Conservation (phyloP, 2,329 filamentous ascomycete genomes). For the Cladosporium halotolerans region DNA sequence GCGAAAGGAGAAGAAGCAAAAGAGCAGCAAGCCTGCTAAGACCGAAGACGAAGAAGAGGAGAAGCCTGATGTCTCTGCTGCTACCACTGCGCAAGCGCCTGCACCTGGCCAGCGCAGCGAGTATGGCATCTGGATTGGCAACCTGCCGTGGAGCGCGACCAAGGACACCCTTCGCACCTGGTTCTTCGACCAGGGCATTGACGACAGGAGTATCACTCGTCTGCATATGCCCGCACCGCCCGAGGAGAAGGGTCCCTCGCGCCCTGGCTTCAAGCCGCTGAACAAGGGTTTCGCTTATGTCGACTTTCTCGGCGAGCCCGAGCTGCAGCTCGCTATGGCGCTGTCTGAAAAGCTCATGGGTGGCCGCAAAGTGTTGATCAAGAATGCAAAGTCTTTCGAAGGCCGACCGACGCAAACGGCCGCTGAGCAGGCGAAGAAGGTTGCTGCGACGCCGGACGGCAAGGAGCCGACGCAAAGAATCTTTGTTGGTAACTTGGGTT, state of each 20-base stretch:
- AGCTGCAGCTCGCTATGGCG: conserved; percentile 69
- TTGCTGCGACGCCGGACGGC: conserved; percentile 24
- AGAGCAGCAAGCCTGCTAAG: conserved; percentile 30
- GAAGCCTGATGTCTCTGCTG: conserved; percentile 4
- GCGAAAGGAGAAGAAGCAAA: conserved; percentile 81
- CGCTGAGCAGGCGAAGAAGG: conserved; percentile 24
- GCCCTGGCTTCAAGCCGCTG: conserved; percentile 47
- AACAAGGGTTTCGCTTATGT: conserved; percentile 98
- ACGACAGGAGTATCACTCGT: conserved; percentile 68
- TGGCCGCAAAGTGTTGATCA: conserved; percentile 81
- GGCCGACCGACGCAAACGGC: conserved; percentile 57
- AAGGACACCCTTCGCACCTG: conserved; percentile 70
- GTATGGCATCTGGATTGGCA: conserved; percentile 92
- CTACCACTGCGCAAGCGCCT: conserved; percentile 26
- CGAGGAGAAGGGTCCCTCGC: conserved; percentile 19
- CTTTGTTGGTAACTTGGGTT: conserved; percentile 63
- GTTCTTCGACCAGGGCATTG: conserved; percentile 62
- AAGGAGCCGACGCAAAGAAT: conserved; percentile 71
- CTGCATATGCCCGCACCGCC: conserved; percentile 66
- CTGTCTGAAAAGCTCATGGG: conserved; percentile 77
- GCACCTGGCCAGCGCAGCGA: conserved; percentile 55
- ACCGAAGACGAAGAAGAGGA: conserved; percentile 12
- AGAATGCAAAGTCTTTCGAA: conserved; percentile 82
- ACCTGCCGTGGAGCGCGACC: conserved; percentile 77
- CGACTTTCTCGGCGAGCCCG: conserved; percentile 67